phyloP scores from a whole-genome alignment of 108 stramenopile genomes.

The Poteriospumella lacustris region DNA sequence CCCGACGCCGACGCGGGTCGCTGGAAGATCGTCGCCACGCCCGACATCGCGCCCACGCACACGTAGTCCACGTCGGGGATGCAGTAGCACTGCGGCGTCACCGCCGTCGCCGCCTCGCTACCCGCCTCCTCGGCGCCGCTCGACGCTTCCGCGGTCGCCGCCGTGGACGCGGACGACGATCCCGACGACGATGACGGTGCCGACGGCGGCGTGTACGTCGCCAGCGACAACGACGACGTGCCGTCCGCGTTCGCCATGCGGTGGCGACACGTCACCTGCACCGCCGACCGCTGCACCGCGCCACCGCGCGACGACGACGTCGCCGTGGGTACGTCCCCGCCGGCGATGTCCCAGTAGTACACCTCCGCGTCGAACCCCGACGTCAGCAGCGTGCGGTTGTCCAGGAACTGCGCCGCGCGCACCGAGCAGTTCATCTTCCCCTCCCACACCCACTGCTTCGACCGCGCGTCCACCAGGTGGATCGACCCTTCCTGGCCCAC shows the following conservation, averaged over 20 bases:
- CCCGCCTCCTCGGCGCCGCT: too few relatives aligned
- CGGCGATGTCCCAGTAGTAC: slow-evolving; percentile 85
- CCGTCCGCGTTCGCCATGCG: slow-evolving; percentile 85
- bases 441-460: slow-evolving; percentile 73
- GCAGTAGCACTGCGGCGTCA: too few relatives aligned
- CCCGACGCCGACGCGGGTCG: too few relatives aligned
- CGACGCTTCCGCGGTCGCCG: too few relatives aligned
- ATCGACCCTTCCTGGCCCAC: slow-evolving; percentile 88
- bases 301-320: too few relatives aligned
- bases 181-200: slow-evolving; percentile 86
- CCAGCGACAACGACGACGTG: slow-evolving; percentile 70
- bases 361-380: slow-evolving; percentile 89
- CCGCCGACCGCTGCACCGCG: too few relatives aligned
- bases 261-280: slow-evolving; percentile 70
- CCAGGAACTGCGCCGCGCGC: slow-evolving; percentile 69
- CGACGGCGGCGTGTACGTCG: slow-evolving; percentile 43
- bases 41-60: not conserved
- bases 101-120: too few relatives aligned
- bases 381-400: slow-evolving; percentile 71
- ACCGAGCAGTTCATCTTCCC: slow-evolving; percentile 87
- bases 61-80: too few relatives aligned
- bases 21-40: not conserved
- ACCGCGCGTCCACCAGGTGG: slow-evolving; percentile 66
- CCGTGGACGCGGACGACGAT: slow-evolving; percentile 91
- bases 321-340: too few relatives aligned